These are phyloP conservation scores for Xylogone sp. DNA, from an alignment of 2,329 filamentous ascomycete genomes.

Conservation along the genomic window DNA sequence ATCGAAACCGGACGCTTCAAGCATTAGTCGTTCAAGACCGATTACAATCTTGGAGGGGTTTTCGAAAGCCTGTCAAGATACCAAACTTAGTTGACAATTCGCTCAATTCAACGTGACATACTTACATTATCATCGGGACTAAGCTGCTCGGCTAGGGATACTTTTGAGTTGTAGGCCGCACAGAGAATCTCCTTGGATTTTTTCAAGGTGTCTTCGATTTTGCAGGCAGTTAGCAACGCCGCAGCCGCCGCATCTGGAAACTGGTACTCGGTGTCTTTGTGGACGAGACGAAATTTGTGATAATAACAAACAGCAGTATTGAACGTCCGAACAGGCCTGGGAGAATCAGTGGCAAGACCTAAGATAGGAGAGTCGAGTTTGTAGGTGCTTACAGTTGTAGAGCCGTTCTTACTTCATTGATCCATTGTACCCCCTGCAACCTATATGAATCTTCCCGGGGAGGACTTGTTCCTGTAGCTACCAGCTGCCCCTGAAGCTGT, in stretches of 20 bases:
- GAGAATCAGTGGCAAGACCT: constrained; percentile 3
- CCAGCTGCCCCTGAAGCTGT: constrained; percentile 69
- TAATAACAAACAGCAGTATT: constrained; percentile 90
- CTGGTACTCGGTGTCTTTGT: constrained; percentile 82
- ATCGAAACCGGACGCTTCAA: constrained; percentile 91
- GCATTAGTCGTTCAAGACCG: constrained; percentile 84
- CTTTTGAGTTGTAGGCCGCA: constrained; percentile 80
- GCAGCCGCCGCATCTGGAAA: constrained; percentile 84
- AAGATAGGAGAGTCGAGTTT: background rate
- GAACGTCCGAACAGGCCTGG: constrained; percentile 82
- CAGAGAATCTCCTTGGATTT: constrained; percentile 92
- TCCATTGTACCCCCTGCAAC: constrained; percentile 82
- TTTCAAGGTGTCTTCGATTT: constrained; percentile 96
- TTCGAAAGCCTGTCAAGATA: constrained; percentile 65
- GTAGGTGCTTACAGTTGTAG: constrained; percentile 66
- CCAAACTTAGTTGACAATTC: constrained; percentile 1
- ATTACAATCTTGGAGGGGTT: constrained; percentile 75
- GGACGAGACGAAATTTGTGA: constrained; percentile 85
- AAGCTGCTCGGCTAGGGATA: constrained; percentile 55
- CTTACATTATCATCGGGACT: constrained; percentile 79
- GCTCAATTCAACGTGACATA: constrained; percentile 2
- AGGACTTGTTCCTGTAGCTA: constrained; percentile 66
- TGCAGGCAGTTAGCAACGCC: constrained; percentile 88
- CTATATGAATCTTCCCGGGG: constrained; percentile 77
- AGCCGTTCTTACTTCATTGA: constrained; percentile 76